Conservation (phyloP, 2,329 filamentous ascomycete genomes). For the Colletotrichum sp. region DNA sequence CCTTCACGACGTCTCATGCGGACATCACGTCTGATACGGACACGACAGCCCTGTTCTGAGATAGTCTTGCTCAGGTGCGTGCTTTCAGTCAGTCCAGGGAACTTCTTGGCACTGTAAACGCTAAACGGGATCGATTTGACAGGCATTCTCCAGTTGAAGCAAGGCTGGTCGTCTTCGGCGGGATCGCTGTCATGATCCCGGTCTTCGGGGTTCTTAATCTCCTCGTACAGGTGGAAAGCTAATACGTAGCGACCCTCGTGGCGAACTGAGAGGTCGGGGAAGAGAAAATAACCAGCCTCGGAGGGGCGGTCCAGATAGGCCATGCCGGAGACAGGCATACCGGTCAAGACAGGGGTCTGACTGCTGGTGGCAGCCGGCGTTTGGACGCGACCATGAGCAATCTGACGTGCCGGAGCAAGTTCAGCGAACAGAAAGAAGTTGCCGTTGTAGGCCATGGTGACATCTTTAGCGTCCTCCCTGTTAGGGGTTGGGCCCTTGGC, state of each 20-base stretch:
- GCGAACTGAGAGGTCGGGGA: slow-evolving; percentile 93
- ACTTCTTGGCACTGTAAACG: slow-evolving; percentile 98
- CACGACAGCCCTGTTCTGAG: slow-evolving; percentile 94
- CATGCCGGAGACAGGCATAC: slow-evolving; percentile 93
- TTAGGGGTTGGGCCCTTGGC: slow-evolving; percentile 68
- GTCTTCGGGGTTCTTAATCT: slow-evolving; percentile 85
- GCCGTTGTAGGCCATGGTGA: slow-evolving; percentile 92
- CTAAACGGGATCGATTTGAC: slow-evolving; percentile 87
- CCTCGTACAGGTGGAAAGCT: slow-evolving; percentile 91
- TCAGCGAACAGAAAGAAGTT: slow-evolving; percentile 98
- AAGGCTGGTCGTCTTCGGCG: slow-evolving; percentile 49
- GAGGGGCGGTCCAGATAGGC: slow-evolving; percentile 89
- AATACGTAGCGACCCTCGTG: slow-evolving; percentile 95
- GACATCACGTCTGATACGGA: slow-evolving; percentile 92
- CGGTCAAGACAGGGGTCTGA: slow-evolving; percentile 79
- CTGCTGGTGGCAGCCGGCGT: slow-evolving; percentile 66
- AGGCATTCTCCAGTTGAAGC: slow-evolving; percentile 85
- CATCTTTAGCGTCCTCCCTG: slow-evolving; percentile 66
- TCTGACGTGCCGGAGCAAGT: slow-evolving; percentile 82
- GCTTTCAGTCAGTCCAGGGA: slow-evolving; percentile 90
- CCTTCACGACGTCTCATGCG: slow-evolving; percentile 85
- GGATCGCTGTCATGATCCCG: slow-evolving; percentile 61
- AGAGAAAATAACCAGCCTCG: slow-evolving; percentile 91
- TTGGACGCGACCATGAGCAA: slow-evolving; percentile 80
- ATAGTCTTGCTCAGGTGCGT: slow-evolving; percentile 88